Percentiles rank a stretch among this genome's conserved stretches.
Evolutionary conservation across 2,329 filamentous ascomycete species (phyloP).

Genomic region (Fusarium goolgardi): DNA sequence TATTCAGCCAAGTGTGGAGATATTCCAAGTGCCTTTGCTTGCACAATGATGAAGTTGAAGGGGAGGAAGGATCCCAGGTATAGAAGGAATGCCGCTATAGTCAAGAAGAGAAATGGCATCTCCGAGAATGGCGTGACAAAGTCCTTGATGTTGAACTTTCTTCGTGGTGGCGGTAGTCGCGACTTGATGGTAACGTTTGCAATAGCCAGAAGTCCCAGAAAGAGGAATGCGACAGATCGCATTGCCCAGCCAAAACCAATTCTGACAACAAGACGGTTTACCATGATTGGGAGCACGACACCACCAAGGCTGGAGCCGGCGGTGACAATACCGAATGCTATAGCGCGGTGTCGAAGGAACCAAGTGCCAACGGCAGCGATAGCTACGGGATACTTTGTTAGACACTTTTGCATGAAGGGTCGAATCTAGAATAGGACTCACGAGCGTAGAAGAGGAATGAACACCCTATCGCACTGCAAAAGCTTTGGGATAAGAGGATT

Average conservation of each 20-base stretch:
- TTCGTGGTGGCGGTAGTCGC: conserved; percentile 30
- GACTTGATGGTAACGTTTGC: conserved; percentile 50
- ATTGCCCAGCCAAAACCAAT: conserved; percentile 57
- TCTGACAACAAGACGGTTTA: conserved; percentile 50
- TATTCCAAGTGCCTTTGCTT: conserved; percentile 49
- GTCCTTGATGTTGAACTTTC: background rate
- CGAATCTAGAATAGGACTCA: background rate
- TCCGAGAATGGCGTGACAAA: conserved; percentile 19
- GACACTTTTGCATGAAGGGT: fast-evolving
- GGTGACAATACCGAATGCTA: conserved; percentile 52
- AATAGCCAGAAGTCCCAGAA: conserved; percentile 50
- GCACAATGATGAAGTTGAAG: conserved; percentile 53
- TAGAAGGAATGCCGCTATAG: conserved; percentile 49
- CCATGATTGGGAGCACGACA: conserved; percentile 57
- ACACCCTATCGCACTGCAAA: conserved; percentile 53
- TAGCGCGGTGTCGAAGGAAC: conserved; percentile 52
- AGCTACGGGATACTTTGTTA: background rate
- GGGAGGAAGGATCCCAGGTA: conserved; percentile 52
- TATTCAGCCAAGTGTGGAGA: conserved; percentile 49
- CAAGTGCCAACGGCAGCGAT: conserved; percentile 37
- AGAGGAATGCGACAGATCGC: conserved; percentile 54
- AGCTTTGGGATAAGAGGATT: conserved; percentile 55
- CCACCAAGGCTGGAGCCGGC: conserved; percentile 55
- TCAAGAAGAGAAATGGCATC: conserved; percentile 6
- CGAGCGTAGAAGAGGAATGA: conserved; percentile 32